Conservation (phyloP, 1,139 yeast genomes). For the Suhomyces atakaporum region DNA sequence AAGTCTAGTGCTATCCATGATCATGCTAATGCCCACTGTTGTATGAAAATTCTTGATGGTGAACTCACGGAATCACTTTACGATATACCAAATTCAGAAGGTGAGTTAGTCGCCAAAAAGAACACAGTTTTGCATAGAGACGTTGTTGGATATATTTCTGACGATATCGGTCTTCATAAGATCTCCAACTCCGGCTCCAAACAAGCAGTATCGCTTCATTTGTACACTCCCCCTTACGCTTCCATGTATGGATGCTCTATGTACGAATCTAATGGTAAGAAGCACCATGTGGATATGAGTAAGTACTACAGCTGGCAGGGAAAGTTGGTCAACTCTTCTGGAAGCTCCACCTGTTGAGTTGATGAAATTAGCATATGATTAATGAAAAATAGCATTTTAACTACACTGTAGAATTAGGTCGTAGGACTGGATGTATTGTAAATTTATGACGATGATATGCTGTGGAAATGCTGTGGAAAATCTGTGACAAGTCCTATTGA, state of each 20-base stretch:
- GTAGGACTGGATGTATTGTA: too few relatives aligned
- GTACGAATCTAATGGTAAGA: slow-evolving; percentile 58
- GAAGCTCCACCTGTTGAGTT: slow-evolving; percentile 26
- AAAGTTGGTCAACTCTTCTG: slow-evolving; percentile 31
- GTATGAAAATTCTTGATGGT: slow-evolving; percentile 67
- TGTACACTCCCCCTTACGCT: slow-evolving; percentile 81
- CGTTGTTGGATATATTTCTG: slow-evolving; percentile 68
- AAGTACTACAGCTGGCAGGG: slow-evolving; percentile 69
- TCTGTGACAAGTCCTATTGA: too few relatives aligned
- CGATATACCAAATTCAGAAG: slow-evolving; percentile 47
- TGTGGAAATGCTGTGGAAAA: too few relatives aligned
- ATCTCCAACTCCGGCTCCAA: slow-evolving; percentile 53
- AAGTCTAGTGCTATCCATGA: slow-evolving; percentile 69
- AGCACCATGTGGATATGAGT: slow-evolving; percentile 61
- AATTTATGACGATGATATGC: too few relatives aligned
- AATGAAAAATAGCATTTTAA: too few relatives aligned
- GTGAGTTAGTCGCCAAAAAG: slow-evolving; percentile 29
- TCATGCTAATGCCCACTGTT: slow-evolving; percentile 75
- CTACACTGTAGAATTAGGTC: too few relatives aligned
- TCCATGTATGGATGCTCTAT: slow-evolving; percentile 65
- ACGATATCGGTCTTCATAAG: slow-evolving; percentile 65
- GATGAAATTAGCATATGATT: background rate
- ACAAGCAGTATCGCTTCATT: slow-evolving; percentile 67
- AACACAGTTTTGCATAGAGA: slow-evolving; percentile 42
- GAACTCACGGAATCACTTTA: slow-evolving; percentile 59